Conservation (phyloP, 306 rosid species). For the Ormosia emarginata region DNA sequence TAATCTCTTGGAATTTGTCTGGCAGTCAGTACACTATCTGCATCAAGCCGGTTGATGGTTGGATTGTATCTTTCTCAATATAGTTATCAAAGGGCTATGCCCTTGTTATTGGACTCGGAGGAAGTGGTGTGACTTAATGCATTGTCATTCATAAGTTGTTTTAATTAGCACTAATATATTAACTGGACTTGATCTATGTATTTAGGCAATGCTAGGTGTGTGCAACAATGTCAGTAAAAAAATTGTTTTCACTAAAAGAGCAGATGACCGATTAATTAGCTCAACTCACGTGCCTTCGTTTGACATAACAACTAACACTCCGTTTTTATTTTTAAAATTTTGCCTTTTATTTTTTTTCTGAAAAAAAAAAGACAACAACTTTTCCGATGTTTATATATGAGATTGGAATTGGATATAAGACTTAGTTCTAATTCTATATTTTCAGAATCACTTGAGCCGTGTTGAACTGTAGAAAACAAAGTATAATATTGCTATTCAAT, state of each 20-base stretch:
- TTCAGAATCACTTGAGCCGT: neutral
- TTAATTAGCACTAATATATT: neutral
- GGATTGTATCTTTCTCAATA: neutral
- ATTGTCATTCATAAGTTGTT: neutral
- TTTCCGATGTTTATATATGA: neutral
- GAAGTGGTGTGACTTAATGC: neutral
- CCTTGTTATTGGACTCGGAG: neutral
- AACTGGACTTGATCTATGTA: neutral
- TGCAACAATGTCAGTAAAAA: neutral
- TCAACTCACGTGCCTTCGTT: neutral
- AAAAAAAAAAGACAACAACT: neutral
- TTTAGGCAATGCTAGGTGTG: constrained; percentile 15
- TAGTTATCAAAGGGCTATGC: neutral
- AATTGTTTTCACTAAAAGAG: neutral
- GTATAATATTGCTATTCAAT: neutral
- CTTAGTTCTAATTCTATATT: neutral
- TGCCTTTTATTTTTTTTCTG: neutral
- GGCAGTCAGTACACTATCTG: constrained; percentile 1
- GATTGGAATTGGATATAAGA: neutral
- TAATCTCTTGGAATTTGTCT: neutral
- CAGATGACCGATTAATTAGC: neutral
- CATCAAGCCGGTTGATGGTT: constrained; percentile 11
- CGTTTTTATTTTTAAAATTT: neutral
- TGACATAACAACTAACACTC: neutral
- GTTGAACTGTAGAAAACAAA: neutral